Conservation (phyloP, 441 rosid genomes). For the Cnidoscolus chayamansa region DNA sequence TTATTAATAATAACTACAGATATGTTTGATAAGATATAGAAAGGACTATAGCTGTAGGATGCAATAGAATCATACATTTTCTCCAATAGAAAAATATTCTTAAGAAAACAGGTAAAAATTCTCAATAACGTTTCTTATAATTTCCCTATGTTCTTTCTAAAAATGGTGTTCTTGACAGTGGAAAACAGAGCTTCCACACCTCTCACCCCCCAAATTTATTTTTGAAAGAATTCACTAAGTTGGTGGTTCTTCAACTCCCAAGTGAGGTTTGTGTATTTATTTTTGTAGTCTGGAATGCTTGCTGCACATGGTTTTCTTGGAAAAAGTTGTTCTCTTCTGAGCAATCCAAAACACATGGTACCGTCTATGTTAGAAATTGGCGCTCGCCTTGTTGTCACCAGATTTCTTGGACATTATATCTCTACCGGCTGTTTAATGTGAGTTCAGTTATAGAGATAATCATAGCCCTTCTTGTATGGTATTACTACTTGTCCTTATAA, state of each 20-base stretch:
- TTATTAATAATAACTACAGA: background rate
- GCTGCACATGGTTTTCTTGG: constrained; percentile 53
- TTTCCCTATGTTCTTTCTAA: background rate
- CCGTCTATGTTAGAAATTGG: constrained; percentile 57
- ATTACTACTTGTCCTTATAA: background rate
- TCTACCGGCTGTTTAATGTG: constrained; percentile 60
- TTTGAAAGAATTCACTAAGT: background rate
- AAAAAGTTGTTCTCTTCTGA: constrained; percentile 33
- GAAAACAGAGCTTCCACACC: no score
- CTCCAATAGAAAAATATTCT: background rate
- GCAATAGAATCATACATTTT: background rate
- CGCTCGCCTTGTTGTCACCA: constrained; percentile 62
- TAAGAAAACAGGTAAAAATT: background rate
- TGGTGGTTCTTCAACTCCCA: background rate
- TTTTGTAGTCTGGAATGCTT: constrained; percentile 51
- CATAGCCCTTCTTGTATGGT: background rate
- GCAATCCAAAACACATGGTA: constrained; percentile 59
- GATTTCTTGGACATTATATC: constrained; percentile 59
- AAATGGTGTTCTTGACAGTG: background rate
- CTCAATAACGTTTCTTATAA: background rate
- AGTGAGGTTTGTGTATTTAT: background rate
- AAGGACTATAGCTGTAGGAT: background rate
- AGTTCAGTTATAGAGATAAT: constrained; percentile 33
- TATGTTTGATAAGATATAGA: background rate
- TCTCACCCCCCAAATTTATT: no score